Conservation (phyloP, 1,139 yeast species). For the Taphrina wiesneri region DNA sequence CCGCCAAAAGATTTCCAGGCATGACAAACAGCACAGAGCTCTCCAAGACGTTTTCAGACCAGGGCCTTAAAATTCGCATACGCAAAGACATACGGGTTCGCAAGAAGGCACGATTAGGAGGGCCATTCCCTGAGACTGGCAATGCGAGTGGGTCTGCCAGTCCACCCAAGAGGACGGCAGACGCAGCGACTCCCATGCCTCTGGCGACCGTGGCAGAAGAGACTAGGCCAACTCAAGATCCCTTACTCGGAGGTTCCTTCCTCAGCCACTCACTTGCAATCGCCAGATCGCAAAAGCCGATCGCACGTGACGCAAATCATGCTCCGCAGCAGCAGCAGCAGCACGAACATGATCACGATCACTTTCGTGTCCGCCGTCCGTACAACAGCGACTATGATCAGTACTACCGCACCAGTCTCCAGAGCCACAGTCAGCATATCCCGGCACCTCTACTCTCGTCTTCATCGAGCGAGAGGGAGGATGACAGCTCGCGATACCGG, state of each 20-base stretch:
- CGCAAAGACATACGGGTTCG: constrained; percentile 28
- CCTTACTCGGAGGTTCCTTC: neutral
- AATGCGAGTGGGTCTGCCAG: neutral
- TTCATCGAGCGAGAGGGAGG: neutral
- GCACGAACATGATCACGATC: neutral
- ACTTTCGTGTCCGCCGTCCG: constrained; percentile 3
- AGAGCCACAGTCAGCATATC: neutral
- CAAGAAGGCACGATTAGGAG: constrained; percentile 7
- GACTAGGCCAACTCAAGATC: neutral
- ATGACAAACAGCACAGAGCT: constrained; percentile 37
- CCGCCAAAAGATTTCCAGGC: constrained; percentile 49
- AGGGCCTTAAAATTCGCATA: constrained; percentile 29
- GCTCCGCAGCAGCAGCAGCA: neutral
- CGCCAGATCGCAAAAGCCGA: neutral
- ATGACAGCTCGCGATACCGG: neutral
- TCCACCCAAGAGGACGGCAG: neutral
- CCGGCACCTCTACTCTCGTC: constrained; percentile 3
- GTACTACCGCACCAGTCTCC: neutral
- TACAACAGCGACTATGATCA: constrained; percentile 5
- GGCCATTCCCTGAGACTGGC: neutral
- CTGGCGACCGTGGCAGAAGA: constrained; percentile 5
- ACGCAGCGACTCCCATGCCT: neutral
- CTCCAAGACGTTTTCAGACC: constrained; percentile 28
- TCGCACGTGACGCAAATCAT: neutral
- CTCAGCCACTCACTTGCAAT: neutral